phyloP scores from a whole-genome alignment of 2,329 filamentous ascomycete species.

The Colletotrichum navitas region DNA sequence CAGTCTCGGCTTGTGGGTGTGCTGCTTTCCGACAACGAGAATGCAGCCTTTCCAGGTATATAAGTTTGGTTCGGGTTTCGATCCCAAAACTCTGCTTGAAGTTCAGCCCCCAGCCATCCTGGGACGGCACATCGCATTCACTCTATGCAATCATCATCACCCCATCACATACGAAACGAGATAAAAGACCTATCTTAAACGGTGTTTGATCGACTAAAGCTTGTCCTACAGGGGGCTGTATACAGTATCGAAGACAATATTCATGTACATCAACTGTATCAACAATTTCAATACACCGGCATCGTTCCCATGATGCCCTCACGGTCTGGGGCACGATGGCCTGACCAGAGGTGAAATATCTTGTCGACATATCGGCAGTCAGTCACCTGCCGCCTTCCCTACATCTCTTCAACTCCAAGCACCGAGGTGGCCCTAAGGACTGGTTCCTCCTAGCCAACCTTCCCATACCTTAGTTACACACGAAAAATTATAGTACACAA shows the following conservation, averaged over 20 bases:
- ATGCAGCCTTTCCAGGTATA: neutral
- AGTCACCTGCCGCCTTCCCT: constrained; percentile 5
- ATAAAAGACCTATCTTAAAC: neutral
- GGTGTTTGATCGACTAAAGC: constrained; percentile 8
- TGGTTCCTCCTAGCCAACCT: neutral
- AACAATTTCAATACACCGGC: constrained; percentile 1
- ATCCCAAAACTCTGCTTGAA: neutral
- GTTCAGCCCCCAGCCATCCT: neutral
- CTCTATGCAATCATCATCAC: too few species aligned
- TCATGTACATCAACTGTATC: constrained; percentile 7
- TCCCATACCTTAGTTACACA: constrained; percentile 13
- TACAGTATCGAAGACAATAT: constrained; percentile 7
- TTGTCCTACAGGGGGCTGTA: constrained; percentile 21
- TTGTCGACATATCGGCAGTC: constrained; percentile 14
- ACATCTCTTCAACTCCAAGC: constrained; percentile 20
- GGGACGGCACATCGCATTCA: neutral
- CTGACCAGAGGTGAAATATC: constrained; percentile 18
- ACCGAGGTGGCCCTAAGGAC: constrained; percentile 1
- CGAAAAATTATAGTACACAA: constrained; percentile 33
- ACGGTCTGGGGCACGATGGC: neutral
- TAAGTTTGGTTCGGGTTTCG: neutral
- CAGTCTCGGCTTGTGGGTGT: neutral
- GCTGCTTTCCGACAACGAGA: neutral
- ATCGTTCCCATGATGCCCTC: constrained; percentile 20
- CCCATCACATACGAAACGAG: neutral